Base-by-base conservation (phyloP, 1,284 basidiomycete species). In the Marasmius fiardii region DNA sequence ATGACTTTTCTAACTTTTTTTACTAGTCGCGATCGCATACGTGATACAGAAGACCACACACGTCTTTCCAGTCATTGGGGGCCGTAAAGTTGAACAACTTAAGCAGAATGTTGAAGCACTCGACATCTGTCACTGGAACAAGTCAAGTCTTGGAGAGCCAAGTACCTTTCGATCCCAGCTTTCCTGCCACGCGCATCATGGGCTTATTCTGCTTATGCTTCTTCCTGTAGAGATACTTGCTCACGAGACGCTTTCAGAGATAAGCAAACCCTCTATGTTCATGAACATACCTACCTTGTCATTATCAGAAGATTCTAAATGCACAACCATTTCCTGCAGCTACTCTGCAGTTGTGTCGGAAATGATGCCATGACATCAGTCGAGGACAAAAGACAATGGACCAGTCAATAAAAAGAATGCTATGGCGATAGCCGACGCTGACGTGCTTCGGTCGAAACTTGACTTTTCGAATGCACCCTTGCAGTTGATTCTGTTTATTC, bases 61-160 rank as follows among this genome's bases (percentile, higher is more conserved):
- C 56, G 73, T 77, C 10, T 76, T 76, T 58, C 75, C 75, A 0
- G 66, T 76, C 45, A 58, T 76, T 16, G 76, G 77, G 1, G 73
- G 74, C 0, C 68, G 77, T 43, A 78, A 76, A 60, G 64, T 75
- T 43, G 70, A 76, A 52, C 74, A 80, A 20, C 63, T 79, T 0
- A 23, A 67, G 39, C 69, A 64, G n/a, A 79, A 79, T 62, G 62
- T 79, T 44, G 65, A 74, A 34, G 73, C 74, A 0, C 67, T 80
- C 18, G 62, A 67, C 16, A 66, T 6, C 67, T 79, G 37, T 64
- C 65, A 1, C 53, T 59, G 2, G 71, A 74, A 51, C 75, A 77
- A 12, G 68, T 78, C 58, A 61, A 67, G 57, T 65, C 45, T 53
- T 77, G 5, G 75, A 76, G 57, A 63, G 61, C 18, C 45, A 70